Percentiles rank a stretch among this genome's conserved stretches.
These are phyloP conservation scores for Taphrina sp. DNA, from an alignment of 1,139 yeast genomes.

Conservation along the genomic window DNA sequence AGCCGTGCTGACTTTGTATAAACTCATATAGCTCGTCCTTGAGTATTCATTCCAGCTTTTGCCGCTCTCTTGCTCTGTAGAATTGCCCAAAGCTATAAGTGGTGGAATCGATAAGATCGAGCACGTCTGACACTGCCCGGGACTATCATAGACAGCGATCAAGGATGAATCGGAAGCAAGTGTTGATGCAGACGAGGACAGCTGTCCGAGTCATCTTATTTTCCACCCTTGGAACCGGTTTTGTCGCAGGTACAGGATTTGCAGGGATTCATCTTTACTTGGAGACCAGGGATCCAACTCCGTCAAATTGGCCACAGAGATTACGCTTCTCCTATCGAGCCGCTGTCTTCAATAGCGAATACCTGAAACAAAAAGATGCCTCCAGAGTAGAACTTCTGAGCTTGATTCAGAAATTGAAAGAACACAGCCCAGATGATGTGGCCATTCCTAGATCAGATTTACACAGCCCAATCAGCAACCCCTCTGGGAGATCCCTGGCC, in stretches of 20 bases:
- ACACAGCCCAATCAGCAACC: too few species aligned
- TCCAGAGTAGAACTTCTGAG: conserved; percentile 4
- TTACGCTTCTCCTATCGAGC: conserved; percentile 25
- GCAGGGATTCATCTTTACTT: conserved; percentile 18
- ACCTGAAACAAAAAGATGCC: conserved; percentile 14
- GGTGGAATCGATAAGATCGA: too few species aligned
- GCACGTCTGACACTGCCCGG: too few species aligned
- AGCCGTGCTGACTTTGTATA: too few species aligned
- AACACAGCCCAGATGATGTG: neutral
- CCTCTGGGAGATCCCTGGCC: neutral
- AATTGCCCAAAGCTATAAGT: too few species aligned
- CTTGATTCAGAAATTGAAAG: neutral
- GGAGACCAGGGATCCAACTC: conserved; percentile 20
- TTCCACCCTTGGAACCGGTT: conserved; percentile 14
- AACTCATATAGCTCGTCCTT: too few species aligned
- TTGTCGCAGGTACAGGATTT: conserved; percentile 19
- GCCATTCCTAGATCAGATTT: neutral
- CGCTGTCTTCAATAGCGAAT: conserved; percentile 23
- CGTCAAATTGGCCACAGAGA: conserved; percentile 17
- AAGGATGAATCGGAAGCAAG: conserved; percentile 10
- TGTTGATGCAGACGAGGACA: conserved; percentile 20
- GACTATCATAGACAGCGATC: too few species aligned
- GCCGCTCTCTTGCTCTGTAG: too few species aligned
- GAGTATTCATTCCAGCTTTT: too few species aligned
- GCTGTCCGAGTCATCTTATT: conserved; percentile 20